These are phyloP conservation scores for Dactylonectria macrodidyma DNA, from an alignment of 2,329 filamentous ascomycete genomes.

Conservation along the genomic window DNA sequence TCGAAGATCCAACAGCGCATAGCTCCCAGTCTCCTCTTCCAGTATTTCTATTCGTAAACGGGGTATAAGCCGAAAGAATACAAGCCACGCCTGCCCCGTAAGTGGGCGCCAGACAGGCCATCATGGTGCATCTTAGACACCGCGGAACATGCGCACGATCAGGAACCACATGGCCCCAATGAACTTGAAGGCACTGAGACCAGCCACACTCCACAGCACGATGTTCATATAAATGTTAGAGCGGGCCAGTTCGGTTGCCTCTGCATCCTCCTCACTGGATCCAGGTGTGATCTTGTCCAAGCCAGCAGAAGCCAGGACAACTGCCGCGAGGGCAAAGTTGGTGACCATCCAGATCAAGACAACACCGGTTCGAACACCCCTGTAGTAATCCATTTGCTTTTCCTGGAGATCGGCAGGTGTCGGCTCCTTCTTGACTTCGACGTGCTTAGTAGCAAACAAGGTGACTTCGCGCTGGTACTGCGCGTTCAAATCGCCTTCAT, in stretches of 20 bases:
- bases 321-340: conserved; percentile 89
- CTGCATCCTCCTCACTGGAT: conserved; percentile 36
- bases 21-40: conserved; percentile 11
- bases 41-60: conserved; percentile 39
- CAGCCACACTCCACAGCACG: conserved; percentile 91
- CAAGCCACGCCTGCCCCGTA: conserved; percentile 16
- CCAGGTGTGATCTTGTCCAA: conserved; percentile 75
- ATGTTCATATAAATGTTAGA: conserved; percentile 89
- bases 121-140: conserved; percentile 63
- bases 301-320: conserved; percentile 89
- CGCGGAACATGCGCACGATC: conserved; percentile 87
- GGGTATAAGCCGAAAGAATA: conserved; percentile 47
- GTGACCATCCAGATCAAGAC: conserved; percentile 97
- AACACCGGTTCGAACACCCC: conserved; percentile 91
- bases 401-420: conserved; percentile 74
- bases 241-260: conserved; percentile 66
- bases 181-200: conserved; percentile 87
- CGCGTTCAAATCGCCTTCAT: conserved; percentile 94
- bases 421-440: conserved; percentile 76
- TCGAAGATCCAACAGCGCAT: conserved; percentile 36
- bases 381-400: conserved; percentile 98
- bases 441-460: conserved; percentile 81
- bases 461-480: conserved; percentile 91
- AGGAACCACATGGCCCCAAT: conserved; percentile 93
- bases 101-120: not conserved